Evolutionary conservation across 2,329 filamentous ascomycete species (phyloP).

Genomic region (Penicillium sp.): DNA sequence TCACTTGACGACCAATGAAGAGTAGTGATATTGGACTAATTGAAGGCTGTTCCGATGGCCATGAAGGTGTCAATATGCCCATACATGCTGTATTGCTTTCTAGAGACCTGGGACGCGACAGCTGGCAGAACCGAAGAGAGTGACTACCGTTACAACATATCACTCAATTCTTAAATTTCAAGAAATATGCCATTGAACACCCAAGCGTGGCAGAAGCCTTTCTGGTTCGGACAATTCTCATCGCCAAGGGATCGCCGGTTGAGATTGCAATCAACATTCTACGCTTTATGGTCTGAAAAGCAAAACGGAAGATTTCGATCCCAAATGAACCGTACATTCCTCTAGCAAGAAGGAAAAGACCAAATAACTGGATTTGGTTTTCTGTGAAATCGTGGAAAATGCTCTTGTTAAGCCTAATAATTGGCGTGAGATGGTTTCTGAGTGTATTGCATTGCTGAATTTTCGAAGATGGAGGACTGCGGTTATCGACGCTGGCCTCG

Average conservation of each 20-base stretch:
- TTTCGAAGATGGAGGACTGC: not conserved
- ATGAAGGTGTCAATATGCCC: not conserved
- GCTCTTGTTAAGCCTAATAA: not conserved
- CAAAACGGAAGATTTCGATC: not conserved
- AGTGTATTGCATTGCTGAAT: not conserved
- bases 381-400: not conserved
- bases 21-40: not conserved
- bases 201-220: not conserved
- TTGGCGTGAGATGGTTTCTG: not conserved
- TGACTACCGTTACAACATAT: not conserved
- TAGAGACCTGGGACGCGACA: not conserved
- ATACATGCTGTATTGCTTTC: not conserved
- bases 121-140: not conserved
- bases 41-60: not conserved
- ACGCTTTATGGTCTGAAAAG: not conserved
- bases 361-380: not conserved
- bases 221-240: not conserved
- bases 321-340: not conserved
- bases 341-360: not conserved
- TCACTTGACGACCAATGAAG: not conserved
- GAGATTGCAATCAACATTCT: not conserved
- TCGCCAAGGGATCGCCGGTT: not conserved
- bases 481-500: not conserved
- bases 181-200: not conserved
- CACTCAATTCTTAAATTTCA: not conserved